These are phyloP conservation scores for Fusarium odoratissimum DNA, from an alignment of 2,329 filamentous ascomycete species.

Conservation along the genomic window DNA sequence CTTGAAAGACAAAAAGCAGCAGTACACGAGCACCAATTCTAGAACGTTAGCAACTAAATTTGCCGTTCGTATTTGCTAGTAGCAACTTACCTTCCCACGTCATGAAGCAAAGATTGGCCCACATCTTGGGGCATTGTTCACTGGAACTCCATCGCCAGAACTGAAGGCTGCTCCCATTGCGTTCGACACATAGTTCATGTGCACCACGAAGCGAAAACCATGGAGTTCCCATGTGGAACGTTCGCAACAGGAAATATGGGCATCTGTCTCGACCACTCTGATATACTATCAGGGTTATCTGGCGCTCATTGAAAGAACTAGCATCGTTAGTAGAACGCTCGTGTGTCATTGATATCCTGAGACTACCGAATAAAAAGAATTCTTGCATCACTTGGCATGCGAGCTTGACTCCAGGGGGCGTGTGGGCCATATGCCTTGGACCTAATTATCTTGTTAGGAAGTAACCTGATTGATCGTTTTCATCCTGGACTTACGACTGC, in stretches of 20 bases:
- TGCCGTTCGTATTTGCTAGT: neutral
- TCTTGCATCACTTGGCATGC: slow-evolving; percentile 60
- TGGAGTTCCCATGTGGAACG: slow-evolving; percentile 52
- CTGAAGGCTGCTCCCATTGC: slow-evolving; percentile 61
- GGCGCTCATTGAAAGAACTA: slow-evolving; percentile 67
- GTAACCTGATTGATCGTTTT: neutral
- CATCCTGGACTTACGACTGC: slow-evolving; percentile 43
- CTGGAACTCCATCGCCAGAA: slow-evolving; percentile 64
- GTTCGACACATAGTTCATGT: slow-evolving; percentile 65
- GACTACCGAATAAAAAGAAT: slow-evolving; percentile 66
- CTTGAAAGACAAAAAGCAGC: slow-evolving; percentile 68
- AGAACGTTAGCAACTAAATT: slow-evolving; percentile 12
- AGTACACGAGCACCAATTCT: slow-evolving; percentile 72
- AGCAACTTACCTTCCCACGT: slow-evolving; percentile 68
- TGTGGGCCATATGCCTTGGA: slow-evolving; percentile 61
- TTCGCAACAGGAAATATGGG: slow-evolving; percentile 62
- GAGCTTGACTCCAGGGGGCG: slow-evolving; percentile 56
- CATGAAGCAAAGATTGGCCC: slow-evolving; percentile 67
- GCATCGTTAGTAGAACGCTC: slow-evolving; percentile 5
- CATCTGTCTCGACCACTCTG: slow-evolving; percentile 56
- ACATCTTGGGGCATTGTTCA: slow-evolving; percentile 59
- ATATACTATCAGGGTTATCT: slow-evolving; percentile 65
- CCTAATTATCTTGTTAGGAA: slow-evolving; percentile 44
- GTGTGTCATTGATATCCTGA: neutral
- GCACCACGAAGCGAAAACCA: slow-evolving; percentile 64